Base-by-base conservation (phyloP, 2,329 filamentous ascomycete species). In the Hypomyces rosellus region DNA sequence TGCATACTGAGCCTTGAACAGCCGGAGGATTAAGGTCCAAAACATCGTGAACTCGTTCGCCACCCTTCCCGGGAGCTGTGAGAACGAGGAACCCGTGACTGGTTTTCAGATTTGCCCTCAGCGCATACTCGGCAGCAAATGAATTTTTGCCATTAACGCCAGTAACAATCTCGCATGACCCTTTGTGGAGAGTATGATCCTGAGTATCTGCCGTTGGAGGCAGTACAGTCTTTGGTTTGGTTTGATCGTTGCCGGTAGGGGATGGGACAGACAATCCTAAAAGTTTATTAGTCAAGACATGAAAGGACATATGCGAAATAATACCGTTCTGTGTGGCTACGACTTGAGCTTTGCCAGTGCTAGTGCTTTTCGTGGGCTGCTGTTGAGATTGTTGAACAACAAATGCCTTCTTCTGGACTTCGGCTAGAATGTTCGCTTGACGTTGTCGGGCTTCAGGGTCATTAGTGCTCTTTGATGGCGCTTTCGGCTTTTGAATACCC, bases 1-100 rank as follows among this genome's bases (percentile, higher is more conserved):
- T 43, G 40, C 65, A 67, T 36, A 53, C 58, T 6, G 55, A 39
- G 1, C 52, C 60, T 6, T 59, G 51, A 3, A 61, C 46, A 5
- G 48, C n/a, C 0, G 58, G 57, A 0, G 45, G 14, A 1, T 59
- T 50, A 0, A 67, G 47, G 4, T 61, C 53, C 1, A 63, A 43
- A 4, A 62, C 56, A 30, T 58, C 37, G 13, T 63, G 55, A 4
- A 50, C 16, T 11, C 48, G 45, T 3, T 52, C n/a, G 0, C 15
- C 6, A 36, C 53, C 45, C 41, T 60, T 51, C 4, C 34, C 44
- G 4, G 51, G 34, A 3, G 42, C 51, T 1, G 50, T 49, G 20
- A 68, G 40, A 1, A 55, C 45, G 4, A 66, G 50, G 4, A 52
- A 50, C 2, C 54, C 63, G 9, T 54, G 39, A 8, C 54, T 55